Conservation (phyloP, 1,284 basidiomycete genomes). For the Entoloma clypeatum region DNA sequence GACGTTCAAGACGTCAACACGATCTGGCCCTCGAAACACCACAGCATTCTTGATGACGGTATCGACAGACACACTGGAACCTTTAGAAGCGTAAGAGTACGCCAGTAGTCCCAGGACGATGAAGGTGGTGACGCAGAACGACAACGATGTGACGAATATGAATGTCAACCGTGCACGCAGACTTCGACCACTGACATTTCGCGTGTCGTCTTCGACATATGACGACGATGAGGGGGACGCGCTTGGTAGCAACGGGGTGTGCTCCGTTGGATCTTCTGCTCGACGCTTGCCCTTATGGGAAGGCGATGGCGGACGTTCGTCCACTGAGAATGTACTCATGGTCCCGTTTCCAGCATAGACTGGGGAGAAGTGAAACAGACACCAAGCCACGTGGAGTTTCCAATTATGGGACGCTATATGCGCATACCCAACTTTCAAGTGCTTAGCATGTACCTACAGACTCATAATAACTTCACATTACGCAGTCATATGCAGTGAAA, state of each 20-base stretch:
- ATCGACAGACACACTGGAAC: slow-evolving; percentile 50
- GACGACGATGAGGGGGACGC: slow-evolving; percentile 21
- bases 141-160: slow-evolving; percentile 45
- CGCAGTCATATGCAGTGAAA: too few species aligned
- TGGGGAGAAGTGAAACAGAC: too few species aligned
- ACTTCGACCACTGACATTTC: slow-evolving; percentile 29
- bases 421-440: too few species aligned
- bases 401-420: too few species aligned
- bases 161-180: slow-evolving; percentile 42
- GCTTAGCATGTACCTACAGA: too few species aligned
- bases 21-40: slow-evolving; percentile 55
- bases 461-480: too few species aligned
- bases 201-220: slow-evolving; percentile 12
- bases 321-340: slow-evolving; percentile 13
- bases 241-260: slow-evolving; percentile 39
- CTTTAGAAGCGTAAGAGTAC: slow-evolving; percentile 60
- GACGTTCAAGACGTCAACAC: slow-evolving; percentile 56
- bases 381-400: too few species aligned
- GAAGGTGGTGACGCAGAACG: slow-evolving; percentile 39
- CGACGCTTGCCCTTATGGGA: slow-evolving; percentile 44
- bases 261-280: slow-evolving; percentile 38
- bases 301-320: slow-evolving; percentile 5
- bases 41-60: slow-evolving; percentile 55
- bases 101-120: slow-evolving; percentile 46
- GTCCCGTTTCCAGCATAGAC: slow-evolving; percentile 4